Conservation (phyloP, 805 yeast genomes). For the Kodamaea fukazawae region DNA sequence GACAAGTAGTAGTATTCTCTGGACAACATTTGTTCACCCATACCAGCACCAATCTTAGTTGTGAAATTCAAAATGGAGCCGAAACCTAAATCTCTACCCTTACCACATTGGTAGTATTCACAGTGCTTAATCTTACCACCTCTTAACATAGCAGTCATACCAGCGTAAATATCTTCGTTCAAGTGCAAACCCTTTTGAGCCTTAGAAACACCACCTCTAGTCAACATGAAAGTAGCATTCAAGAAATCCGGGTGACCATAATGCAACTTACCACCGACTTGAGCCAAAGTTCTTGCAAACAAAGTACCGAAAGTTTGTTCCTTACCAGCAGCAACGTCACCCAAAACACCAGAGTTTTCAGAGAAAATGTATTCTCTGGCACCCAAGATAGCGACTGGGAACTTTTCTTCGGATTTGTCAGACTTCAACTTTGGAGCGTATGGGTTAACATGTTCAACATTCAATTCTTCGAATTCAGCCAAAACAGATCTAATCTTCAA, state of each 20-base stretch:
- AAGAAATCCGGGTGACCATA: conserved; percentile 89
- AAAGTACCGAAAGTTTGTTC: conserved; percentile 87
- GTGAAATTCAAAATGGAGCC: conserved; percentile 84
- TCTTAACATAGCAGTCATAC: conserved; percentile 77
- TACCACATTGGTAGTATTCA: conserved; percentile 87
- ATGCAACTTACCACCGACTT: conserved; percentile 82
- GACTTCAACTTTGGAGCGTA: conserved; percentile 71
- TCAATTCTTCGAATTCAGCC: conserved; percentile 79
- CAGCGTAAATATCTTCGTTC: conserved; percentile 87
- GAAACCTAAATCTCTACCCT: conserved; percentile 86
- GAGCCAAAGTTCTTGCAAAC: conserved; percentile 79
- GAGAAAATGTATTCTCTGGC: conserved; percentile 86
- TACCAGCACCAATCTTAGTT: conserved; percentile 87
- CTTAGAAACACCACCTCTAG: conserved; percentile 86
- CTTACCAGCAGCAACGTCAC: conserved; percentile 89
- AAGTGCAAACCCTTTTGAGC: conserved; percentile 84
- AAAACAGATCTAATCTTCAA: conserved; percentile 75
- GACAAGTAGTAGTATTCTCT: conserved; percentile 82
- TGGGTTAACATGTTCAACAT: conserved; percentile 75
- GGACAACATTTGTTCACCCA: conserved; percentile 87
- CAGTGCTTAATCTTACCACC: conserved; percentile 88
- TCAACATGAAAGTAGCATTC: conserved; percentile 71
- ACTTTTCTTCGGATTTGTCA: conserved; percentile 43
- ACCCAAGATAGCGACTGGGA: conserved; percentile 83
- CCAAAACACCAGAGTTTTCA: conserved; percentile 79